These are phyloP conservation scores for Colletotrichum sp. DNA, from an alignment of 2,329 filamentous ascomycete species.

Conservation along the genomic window DNA sequence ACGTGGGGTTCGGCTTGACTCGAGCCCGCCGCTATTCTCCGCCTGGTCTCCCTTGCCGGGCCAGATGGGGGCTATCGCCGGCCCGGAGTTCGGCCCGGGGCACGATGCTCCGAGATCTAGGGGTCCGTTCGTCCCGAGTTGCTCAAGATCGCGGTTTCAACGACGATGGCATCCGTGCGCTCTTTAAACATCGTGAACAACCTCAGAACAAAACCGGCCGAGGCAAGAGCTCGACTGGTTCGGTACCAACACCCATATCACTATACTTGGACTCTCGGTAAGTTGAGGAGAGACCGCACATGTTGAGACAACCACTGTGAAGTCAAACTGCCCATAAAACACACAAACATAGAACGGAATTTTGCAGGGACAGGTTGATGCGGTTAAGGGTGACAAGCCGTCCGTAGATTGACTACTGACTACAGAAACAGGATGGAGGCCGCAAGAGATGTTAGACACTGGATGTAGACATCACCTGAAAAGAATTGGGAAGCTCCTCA, in stretches of 20 bases:
- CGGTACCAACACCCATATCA: background rate
- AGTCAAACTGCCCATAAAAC: background rate
- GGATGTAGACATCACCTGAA: background rate
- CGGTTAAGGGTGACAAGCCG: background rate
- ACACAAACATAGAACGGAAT: background rate
- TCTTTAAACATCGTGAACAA: background rate
- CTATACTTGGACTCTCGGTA: background rate
- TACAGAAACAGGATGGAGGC: background rate
- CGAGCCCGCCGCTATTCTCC: background rate
- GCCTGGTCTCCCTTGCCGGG: background rate
- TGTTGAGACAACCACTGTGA: background rate
- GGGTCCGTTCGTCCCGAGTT: background rate
- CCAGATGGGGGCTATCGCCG: background rate
- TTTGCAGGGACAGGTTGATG: background rate
- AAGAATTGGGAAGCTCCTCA: background rate
- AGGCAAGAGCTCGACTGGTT: background rate
- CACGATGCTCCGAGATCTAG: background rate
- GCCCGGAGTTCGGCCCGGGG: background rate
- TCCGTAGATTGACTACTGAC: background rate
- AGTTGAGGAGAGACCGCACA: background rate
- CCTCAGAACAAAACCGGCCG: background rate
- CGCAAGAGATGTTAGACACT: background rate
- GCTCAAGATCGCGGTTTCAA: background rate
- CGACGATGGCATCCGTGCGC: background rate
- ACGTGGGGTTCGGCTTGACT: background rate